Evolutionary conservation across 495 filamentous ascomycete genomes (phyloP), one percentile per base, ranked within the genome.

Genomic region (Tuber calosporum): DNA sequence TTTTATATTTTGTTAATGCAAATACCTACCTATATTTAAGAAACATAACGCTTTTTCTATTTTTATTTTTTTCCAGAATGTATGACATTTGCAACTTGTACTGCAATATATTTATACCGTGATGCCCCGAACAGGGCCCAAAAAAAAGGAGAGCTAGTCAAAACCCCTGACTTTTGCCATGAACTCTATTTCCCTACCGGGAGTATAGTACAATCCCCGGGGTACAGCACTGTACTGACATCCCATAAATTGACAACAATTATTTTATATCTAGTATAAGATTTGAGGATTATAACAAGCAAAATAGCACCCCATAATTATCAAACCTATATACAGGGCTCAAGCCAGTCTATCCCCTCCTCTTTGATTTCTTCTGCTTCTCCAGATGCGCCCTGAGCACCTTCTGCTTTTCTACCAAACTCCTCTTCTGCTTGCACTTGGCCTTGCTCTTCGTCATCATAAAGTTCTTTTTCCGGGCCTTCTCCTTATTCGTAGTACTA

Each of bases 371-470:
- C 85, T 95, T 97, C 79, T 87, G 86, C 79, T 93, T 87, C 62
- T 96, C 92, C 62, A 92, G 85, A 83, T 97, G 94, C 68, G 88
- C 91, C 83, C 87, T 92, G 77, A 99, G 79, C 69, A 92, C 86
- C 82, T 89, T 91, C 76, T 88, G 87, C 66, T 89, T 93, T 80
- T 97, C 90, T 58, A 90, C 87, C 81, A 99, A 85, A 88, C 92
- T 96, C 79, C 92, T 86, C 89, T 97, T 97, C 81, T 92, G 89
- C 86, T 97, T 98, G 68, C 85, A 87, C 84, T 92, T 92, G 4
- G 95, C 94, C 86, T 98, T 98, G 68, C 93, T 92, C 48, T 98
- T 83, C 40, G 93, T 97, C 96, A 99, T 99, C 79, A 98, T 81
- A 83, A 98, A 96, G 82, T 98, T 98, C 89, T 99, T 98, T 86